A percentile compares a stretch with the other conserved stretches of the same genome.
These are phyloP conservation scores for Narthecium ossifragum DNA, from an alignment of 106 monocot genomes.

Conservation along the genomic window DNA sequence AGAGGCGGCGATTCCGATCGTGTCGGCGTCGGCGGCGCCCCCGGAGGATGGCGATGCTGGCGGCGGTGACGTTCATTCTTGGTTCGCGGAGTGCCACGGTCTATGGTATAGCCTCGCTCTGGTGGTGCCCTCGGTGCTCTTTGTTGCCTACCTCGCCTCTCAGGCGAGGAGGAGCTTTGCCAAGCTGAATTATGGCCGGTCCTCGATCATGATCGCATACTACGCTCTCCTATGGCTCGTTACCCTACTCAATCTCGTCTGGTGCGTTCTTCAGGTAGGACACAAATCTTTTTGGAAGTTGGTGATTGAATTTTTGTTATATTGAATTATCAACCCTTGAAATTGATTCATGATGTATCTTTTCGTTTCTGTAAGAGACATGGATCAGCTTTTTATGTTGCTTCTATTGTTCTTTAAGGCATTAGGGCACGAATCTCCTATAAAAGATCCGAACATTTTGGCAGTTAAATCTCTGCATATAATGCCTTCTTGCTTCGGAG, in stretches of 20 bases:
- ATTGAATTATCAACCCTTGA: not conserved
- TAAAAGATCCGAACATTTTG: not conserved
- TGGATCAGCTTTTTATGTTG: not conserved
- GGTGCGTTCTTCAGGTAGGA: slow-evolving; percentile 63
- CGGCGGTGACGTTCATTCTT: slow-evolving; percentile 16
- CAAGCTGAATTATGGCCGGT: slow-evolving; percentile 52
- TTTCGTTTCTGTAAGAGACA: not conserved
- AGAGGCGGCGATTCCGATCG: slow-evolving; percentile 6
- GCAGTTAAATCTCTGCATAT: no score
- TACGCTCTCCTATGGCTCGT: slow-evolving; percentile 55
- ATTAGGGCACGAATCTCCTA: not conserved
- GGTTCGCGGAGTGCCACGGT: slow-evolving; percentile 47
- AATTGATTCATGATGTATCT: not conserved
- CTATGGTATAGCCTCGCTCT: slow-evolving; percentile 39
- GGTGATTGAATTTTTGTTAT: not conserved
- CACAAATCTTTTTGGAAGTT: not conserved
- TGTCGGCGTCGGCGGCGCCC: slow-evolving; percentile 9
- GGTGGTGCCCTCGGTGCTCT: slow-evolving; percentile 47
- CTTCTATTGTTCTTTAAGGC: not conserved
- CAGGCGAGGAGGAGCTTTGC: slow-evolving; percentile 51
- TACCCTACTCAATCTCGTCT: slow-evolving; percentile 48
- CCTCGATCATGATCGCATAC: slow-evolving; percentile 50
- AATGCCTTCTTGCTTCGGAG: not conserved
- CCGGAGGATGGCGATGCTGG: slow-evolving; percentile 9
- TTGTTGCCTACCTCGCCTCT: slow-evolving; percentile 54